Base-by-base conservation (phyloP, 2,329 filamentous ascomycete genomes). In the Capronia coronata region DNA sequence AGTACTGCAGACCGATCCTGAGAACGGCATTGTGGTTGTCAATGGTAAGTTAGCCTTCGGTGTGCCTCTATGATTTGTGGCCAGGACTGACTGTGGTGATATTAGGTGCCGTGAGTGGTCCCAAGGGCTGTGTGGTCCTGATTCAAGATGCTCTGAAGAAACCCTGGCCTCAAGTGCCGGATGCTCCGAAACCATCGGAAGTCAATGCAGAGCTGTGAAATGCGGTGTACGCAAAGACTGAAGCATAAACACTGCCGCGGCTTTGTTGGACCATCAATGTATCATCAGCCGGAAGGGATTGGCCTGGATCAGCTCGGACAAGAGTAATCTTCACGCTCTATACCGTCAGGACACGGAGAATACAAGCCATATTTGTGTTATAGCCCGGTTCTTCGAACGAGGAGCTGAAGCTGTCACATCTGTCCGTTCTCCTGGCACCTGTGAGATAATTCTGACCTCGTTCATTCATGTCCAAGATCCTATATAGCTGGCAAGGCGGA, bases 121-220 rank as follows among this genome's bases (percentile, higher is more conserved):
- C 91, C 51, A 94, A 94, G 71, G 86, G 88, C 53, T 83, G 86
- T 58, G 71, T 90, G 49, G 86, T 98, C 54, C 82, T 83, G 70
- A 75, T 98, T 48, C 85, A 94, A 66, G 93, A 98, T 69, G 86
- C 93, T 11, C 79, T 93, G 67, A 94, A 94, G 78, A 93, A 94
- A 74, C 78, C 81, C 19, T 85, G 81, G 82, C 82, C 82, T 2
- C 67, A 76, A 41, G 67, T 78, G 14, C 64, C 67, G 13, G 49
- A 40, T 21, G 43, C 48, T 11, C 49, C 49, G 30, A 50, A 46
- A 27, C 37, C 55, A 23, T 30, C 34, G 9, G 48, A 57, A 16
- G 22, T 46, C 11, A 49, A 49, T 35, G 43, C 39, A 9, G 45
- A 51, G 41, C 16, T 35, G 37, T 32, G 40, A n/a, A 44, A 60